Conservation (phyloP, 495 filamentous ascomycete species). For the Margaritispora aquatica region DNA sequence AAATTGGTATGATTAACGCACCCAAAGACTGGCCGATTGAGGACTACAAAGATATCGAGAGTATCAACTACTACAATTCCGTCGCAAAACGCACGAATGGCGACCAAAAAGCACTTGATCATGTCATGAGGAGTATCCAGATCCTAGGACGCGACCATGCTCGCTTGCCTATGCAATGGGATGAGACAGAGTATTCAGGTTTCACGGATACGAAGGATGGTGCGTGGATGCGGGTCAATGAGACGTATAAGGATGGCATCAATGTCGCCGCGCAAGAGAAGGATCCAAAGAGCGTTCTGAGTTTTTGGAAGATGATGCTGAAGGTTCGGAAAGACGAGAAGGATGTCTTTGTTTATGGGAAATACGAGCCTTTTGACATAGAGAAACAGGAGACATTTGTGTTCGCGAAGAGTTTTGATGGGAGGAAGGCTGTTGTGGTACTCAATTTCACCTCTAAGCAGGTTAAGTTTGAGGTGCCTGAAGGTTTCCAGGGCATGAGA, state of each 20-base stretch:
- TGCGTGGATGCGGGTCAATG: constrained; percentile 56
- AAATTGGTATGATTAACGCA: constrained; percentile 70
- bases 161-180: constrained; percentile 59
- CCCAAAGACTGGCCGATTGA: constrained; percentile 57
- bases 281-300: constrained; percentile 34
- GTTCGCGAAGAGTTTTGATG: constrained; percentile 31
- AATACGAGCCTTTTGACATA: constrained; percentile 32
- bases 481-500: background rate
- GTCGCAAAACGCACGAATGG: constrained; percentile 24
- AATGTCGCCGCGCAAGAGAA: constrained; percentile 42
- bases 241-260: constrained; percentile 38
- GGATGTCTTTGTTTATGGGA: constrained; percentile 38
- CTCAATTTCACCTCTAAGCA: constrained; percentile 40
- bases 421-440: constrained; percentile 7
- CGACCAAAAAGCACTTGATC: constrained; percentile 38
- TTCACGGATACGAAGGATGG: constrained; percentile 36
- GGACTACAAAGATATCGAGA: constrained; percentile 69
- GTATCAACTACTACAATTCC: constrained; percentile 54
- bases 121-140: constrained; percentile 52
- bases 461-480: constrained; percentile 4
- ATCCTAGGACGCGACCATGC: constrained; percentile 50
- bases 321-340: constrained; percentile 34
- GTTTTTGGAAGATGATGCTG: constrained; percentile 42
- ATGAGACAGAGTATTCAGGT: constrained; percentile 37
- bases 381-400: constrained; percentile 36